Evolutionary conservation across 768 basidiomycete species (phyloP), one percentile per base, ranked within the genome.

Genomic region (Trametes coccinea): DNA sequence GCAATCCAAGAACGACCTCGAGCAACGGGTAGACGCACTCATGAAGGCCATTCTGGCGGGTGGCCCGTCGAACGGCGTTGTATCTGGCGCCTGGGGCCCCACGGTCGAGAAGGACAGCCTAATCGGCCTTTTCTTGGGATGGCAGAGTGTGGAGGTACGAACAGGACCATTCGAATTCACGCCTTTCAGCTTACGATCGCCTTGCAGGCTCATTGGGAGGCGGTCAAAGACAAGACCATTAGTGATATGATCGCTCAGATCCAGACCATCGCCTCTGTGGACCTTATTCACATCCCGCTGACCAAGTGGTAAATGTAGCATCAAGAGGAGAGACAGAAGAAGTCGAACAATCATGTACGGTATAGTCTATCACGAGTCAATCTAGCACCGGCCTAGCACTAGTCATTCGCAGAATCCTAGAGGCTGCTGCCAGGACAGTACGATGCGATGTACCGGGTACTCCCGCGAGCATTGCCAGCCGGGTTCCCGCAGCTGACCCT

Each of bases 131-230:
- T 48, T 63, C 48, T 45, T 59, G 16, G 62, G 62, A 29, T 63
- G 62, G 62, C 13, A 16, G 14, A 58, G 34, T 14, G 57, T 63
- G 5, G 58, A 63, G 8, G 62, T 59, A 39, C 34, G 49, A 22
- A 22, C 50, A 2, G 14, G n/a, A 34, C 27, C 27, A 27, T 53
- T 31, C 11, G 34, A 17, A 37, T 2, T 31, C 40, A 0, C 2
- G 16, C 29, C 41, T 27, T 6, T 33, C 4, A 11, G n/a, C 22
- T 51, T 31, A 8, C 9, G 13, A 5, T 39, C n/a, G 39, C 16
- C 47, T 10, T 17, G 0, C 39, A 62, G 61, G 52, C 55, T 1
- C 61, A 62, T 17, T 48, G 45, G 46, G 40, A 53, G 6, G 22
- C 45, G 3, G 56, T 62, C n/a, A 48, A 31, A 45, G 48, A 62